Conservation (phyloP, 768 basidiomycete species). For the Trichaptum fuscoviolaceum region DNA sequence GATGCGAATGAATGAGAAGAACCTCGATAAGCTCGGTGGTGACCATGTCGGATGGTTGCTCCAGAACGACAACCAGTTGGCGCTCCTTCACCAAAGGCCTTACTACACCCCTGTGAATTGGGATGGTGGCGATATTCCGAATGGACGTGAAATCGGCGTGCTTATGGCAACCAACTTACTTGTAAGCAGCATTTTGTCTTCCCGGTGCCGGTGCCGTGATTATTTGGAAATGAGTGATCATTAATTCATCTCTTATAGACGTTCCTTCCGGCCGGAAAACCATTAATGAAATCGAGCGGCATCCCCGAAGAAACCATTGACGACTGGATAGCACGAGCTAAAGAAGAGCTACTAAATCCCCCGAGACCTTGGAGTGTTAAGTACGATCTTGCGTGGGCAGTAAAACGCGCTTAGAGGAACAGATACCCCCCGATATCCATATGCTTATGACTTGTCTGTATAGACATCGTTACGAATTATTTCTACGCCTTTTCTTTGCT, state of each 20-base stretch:
- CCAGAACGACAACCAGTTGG: slow-evolving; percentile 6
- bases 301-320: neutral
- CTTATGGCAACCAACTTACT: slow-evolving; percentile 17
- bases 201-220: neutral
- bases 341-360: neutral
- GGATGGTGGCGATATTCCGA: slow-evolving; percentile 15
- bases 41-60: slow-evolving; percentile 9
- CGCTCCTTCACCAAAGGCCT: slow-evolving; percentile 6
- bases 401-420: neutral
- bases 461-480: neutral
- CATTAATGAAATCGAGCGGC: neutral
- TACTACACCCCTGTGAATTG: slow-evolving; percentile 19
- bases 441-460: neutral
- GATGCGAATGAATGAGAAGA: neutral
- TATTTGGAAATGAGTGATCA: neutral
- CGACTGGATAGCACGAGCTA: neutral
- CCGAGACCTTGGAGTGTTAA: neutral
- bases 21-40: neutral
- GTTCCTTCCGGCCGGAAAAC: neutral
- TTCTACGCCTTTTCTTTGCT: neutral
- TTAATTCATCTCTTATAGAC: neutral
- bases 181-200: slow-evolving; percentile 14
- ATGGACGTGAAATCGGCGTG: slow-evolving; percentile 16
- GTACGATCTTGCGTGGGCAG: neutral
- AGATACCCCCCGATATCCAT: neutral